Evolutionary conservation across 768 basidiomycete genomes (phyloP), one percentile per base, ranked within the genome.

Genomic region (Dentipellis sp.): DNA sequence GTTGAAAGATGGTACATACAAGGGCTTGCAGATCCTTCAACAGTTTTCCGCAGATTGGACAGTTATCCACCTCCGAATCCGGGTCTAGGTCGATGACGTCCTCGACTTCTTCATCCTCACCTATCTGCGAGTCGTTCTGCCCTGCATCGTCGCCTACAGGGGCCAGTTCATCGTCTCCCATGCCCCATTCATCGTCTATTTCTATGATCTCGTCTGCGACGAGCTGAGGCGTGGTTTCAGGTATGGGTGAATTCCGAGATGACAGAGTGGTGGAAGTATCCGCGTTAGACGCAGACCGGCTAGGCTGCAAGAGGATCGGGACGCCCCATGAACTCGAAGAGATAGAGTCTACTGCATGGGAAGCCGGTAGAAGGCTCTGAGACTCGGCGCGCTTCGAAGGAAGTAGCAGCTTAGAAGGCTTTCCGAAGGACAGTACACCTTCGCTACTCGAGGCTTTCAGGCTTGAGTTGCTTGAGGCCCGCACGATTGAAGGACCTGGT

Each of bases 131-230:
- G n/a, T 52, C 35, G 42, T 53, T 35, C 63, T 46, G 68, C 64
- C n/a, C 69, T 69, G 54, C 71, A 64, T 17, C 68, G 61, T 56
- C 67, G 68, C 7, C 56, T 29, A 29, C 29, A 29, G 29, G 29
- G 34, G 53, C 54, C 9, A 76, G 67, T 66, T 86, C 91, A 60
- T 92, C 91, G 61, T 91, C 89, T 10, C 81, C 87, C 63, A 73
- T 82, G 45, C 74, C 80, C 88, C 89, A 91, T 7, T 82, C 81
- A 35, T 78, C 77, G 16, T 72, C 73, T 22, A 61, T 65, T 39
- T 54, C 49, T 10, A 61, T 57, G 21, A 54, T 29, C 3, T 55
- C 55, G 36, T 19, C 40, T 17, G 12, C 11, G 23, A 40, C n/a
- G 12, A 12, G 39, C 42, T 45, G 42, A 29, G 29, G 29, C 3